Evolutionary conservation across 441 rosid genomes (phyloP).

Genomic region (Brassica hybrid): DNA sequence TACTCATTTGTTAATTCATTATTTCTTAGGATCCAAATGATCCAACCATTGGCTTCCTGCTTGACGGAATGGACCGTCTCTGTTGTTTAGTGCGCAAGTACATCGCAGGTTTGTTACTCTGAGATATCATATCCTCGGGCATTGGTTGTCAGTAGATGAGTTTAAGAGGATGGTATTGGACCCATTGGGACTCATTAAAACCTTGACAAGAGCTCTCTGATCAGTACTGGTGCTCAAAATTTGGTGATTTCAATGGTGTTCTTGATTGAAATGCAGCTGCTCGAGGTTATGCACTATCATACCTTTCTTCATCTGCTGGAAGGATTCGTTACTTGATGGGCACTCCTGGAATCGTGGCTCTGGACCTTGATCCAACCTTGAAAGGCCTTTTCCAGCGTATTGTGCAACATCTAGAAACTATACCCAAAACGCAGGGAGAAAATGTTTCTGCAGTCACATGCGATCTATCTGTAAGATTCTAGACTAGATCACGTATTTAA

Average conservation of each 20-base stretch:
- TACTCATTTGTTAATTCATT: constrained; percentile 22
- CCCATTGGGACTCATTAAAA: constrained; percentile 22
- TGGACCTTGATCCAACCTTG: constrained; percentile 89
- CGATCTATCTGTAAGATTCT: constrained; percentile 90
- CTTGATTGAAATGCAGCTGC: constrained; percentile 74
- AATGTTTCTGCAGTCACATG: constrained; percentile 86
- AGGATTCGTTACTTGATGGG: constrained; percentile 93
- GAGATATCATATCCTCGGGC: constrained; percentile 5
- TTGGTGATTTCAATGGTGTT: constrained; percentile 35
- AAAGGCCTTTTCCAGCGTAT: constrained; percentile 89
- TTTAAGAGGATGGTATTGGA: constrained; percentile 16
- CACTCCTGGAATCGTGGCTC: constrained; percentile 99
- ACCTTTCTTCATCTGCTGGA: constrained; percentile 98
- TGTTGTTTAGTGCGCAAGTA: constrained; percentile 98
- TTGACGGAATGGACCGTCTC: constrained; percentile 96
- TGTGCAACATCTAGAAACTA: constrained; percentile 86
- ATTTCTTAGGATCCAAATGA: constrained; percentile 90
- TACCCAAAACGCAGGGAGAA: constrained; percentile 95
- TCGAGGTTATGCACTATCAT: constrained; percentile 98
- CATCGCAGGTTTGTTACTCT: constrained; percentile 68
- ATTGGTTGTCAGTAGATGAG: constrained; percentile 6
- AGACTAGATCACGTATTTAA: constrained; percentile 17
- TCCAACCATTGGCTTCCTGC: constrained; percentile 95
- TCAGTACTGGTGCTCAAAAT: constrained; percentile 26
- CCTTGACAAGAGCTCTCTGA: constrained; percentile 14